Evolutionary conservation across 228 moss, liverwort and hornwort species (phyloP).

Genomic region (Sphagnum magellanicum): DNA sequence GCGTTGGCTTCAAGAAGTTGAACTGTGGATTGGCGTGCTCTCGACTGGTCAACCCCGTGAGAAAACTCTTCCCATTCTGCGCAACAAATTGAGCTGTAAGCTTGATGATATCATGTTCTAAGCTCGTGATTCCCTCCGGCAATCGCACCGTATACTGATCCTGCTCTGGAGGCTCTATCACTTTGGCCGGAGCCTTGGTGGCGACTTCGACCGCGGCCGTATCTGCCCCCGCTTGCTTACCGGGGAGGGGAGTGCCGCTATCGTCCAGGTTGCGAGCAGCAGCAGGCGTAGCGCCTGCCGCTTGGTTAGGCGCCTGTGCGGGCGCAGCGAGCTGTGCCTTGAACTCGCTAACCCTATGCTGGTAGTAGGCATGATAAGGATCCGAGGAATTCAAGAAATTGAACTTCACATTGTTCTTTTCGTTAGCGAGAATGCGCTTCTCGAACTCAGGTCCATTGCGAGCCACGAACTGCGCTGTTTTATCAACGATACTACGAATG

Average conservation of each 20-base stretch:
- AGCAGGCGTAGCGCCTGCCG: conserved; percentile 8
- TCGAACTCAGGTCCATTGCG: conserved; percentile 98
- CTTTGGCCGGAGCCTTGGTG: conserved; percentile 52
- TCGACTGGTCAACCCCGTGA: conserved; percentile 82
- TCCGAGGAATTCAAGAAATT: conserved; percentile 96
- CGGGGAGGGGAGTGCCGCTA: conserved; percentile 37
- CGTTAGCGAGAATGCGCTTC: conserved; percentile 94
- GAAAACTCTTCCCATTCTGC: conserved; percentile 89
- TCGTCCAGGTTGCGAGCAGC: conserved; percentile 37
- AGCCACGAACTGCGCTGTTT: conserved; percentile 98
- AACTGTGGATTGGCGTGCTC: conserved; percentile 94
- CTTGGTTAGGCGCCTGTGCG: conserved; percentile 28
- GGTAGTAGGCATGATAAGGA: conserved; percentile 96
- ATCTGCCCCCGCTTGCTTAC: conserved; percentile 35
- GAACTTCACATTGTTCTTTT: conserved; percentile 99
- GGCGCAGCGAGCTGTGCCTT: conserved; percentile 72
- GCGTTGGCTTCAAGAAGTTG: conserved; percentile 88
- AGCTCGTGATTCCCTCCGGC: conserved; percentile 60
- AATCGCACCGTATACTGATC: conserved; percentile 83
- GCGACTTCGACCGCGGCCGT: conserved; percentile 21
- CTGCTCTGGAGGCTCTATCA: conserved; percentile 79
- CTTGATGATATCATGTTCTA: conserved; percentile 95
- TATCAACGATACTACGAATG: conserved; percentile 94
- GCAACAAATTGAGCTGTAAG: conserved; percentile 96
- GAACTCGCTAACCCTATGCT: conserved; percentile 91